phyloP scores from a whole-genome alignment of 139 green algal species.

The Gonium pectorale region DNA sequence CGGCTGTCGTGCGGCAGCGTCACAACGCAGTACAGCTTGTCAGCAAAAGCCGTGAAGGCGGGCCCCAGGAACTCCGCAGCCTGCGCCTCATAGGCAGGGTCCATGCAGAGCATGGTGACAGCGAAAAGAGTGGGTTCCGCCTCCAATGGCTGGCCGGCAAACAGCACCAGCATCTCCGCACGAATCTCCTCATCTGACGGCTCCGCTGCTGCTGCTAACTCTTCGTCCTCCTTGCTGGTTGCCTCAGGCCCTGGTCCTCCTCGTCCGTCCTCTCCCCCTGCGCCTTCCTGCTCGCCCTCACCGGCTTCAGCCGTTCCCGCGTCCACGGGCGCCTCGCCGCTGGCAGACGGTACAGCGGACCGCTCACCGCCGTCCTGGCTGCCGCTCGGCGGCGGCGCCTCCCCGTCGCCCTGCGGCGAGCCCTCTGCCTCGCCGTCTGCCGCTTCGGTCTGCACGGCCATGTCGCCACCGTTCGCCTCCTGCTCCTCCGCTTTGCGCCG shows the following conservation, averaged over 20 bases:
- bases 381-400: no score
- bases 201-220: constrained; percentile 2
- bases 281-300: no score
- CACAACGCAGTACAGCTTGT: constrained; percentile 68
- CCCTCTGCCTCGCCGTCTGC: no score
- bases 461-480: no score
- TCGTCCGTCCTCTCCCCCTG: not conserved
- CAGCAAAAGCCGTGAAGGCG: constrained; percentile 56
- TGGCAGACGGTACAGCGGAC: no score
- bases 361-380: no score
- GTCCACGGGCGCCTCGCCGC: no score
- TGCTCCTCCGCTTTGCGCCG: not conserved
- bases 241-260: not conserved
- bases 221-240: not conserved
- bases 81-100: constrained; percentile 59
- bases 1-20: constrained; percentile 65
- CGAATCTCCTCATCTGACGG: constrained; percentile 54
- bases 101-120: constrained; percentile 79
- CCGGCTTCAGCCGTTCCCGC: no score
- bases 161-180: constrained; percentile 54
- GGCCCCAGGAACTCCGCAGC: constrained; percentile 43
- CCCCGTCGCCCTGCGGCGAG: no score
- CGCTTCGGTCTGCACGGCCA: no score
- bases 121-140: constrained; percentile 57
- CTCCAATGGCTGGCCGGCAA: not conserved